Evolutionary conservation across 2,329 filamentous ascomycete species (phyloP).

Genomic region (Davidsoniella eucalypti): DNA sequence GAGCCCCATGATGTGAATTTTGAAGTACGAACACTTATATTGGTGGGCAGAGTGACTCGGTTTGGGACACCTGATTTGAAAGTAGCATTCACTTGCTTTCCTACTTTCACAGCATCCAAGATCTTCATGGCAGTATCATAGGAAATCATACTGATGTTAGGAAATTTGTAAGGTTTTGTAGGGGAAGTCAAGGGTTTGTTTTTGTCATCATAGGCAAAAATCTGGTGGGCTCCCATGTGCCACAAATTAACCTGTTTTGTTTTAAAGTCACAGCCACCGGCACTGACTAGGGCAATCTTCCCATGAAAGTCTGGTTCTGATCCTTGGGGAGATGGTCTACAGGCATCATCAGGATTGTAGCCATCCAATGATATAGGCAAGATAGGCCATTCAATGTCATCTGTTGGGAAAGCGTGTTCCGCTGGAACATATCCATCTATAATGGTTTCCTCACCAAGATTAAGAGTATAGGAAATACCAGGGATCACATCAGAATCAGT

Average conservation of each 20-base stretch:
- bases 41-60: background rate
- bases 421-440: too few relatives aligned
- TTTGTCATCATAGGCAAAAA: conserved; percentile 13
- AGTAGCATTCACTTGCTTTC: conserved; percentile 19
- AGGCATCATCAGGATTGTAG: conserved; percentile 16
- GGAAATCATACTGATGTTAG: conserved; percentile 31
- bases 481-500: conserved; percentile 3
- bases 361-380: conserved; percentile 15
- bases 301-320: conserved; percentile 14
- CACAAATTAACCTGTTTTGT: conserved; percentile 18
- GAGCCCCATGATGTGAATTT: background rate
- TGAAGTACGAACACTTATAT: background rate
- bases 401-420: conserved; percentile 1
- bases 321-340: conserved; percentile 16
- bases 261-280: conserved; percentile 16
- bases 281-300: conserved; percentile 17
- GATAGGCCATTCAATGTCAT: conserved; percentile 1
- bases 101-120: conserved; percentile 24
- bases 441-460: too few relatives aligned
- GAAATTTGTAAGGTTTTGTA: conserved; percentile 20
- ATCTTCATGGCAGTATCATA: conserved; percentile 31
- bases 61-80: conserved; percentile 15
- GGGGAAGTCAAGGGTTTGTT: conserved; percentile 7
- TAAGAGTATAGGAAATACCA: background rate
- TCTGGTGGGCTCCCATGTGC: conserved; percentile 16